phyloP scores from a whole-genome alignment of 176 grass and related monocot genomes.

The Carex scoparia region DNA sequence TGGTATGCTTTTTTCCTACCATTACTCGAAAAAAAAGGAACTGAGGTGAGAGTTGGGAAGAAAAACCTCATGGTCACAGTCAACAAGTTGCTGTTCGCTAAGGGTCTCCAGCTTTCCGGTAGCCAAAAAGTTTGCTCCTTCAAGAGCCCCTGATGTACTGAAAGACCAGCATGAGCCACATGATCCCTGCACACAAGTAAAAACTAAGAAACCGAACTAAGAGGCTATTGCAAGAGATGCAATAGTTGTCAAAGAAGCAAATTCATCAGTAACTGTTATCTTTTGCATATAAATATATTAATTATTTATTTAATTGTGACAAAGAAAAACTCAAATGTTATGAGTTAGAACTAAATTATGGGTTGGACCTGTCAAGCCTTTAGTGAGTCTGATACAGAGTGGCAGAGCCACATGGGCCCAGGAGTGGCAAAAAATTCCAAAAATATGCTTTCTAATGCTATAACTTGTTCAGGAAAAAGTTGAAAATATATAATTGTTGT shows the following conservation, averaged over 20 bases:
- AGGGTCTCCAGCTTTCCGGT: constrained; percentile 72
- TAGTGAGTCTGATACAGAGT: no score
- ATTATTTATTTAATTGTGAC: background rate
- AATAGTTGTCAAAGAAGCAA: constrained; percentile 4
- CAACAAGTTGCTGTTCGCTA: constrained; percentile 85
- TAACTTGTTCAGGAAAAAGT: no score
- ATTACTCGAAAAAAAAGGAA: background rate
- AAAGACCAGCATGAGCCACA: constrained; percentile 94
- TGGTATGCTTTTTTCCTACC: background rate
- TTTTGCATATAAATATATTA: background rate
- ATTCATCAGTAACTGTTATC: background rate
- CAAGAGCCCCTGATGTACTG: constrained; percentile 67
- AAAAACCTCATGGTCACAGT: constrained; percentile 78
- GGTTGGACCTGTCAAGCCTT: background rate
- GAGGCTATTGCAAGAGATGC: background rate
- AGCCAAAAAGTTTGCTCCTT: constrained; percentile 70
- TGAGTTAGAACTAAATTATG: background rate
- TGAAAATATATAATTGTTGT: no score
- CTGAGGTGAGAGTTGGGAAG: background rate
- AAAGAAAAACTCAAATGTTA: background rate
- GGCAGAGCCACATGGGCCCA: no score
- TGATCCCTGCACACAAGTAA: constrained; percentile 45
- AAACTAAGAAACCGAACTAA: background rate
- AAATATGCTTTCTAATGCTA: no score
- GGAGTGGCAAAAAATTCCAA: no score